Evolutionary conservation across 805 yeast genomes (phyloP), one percentile per base, ranked within the genome.

Genomic region (Osmozyma mogii): DNA sequence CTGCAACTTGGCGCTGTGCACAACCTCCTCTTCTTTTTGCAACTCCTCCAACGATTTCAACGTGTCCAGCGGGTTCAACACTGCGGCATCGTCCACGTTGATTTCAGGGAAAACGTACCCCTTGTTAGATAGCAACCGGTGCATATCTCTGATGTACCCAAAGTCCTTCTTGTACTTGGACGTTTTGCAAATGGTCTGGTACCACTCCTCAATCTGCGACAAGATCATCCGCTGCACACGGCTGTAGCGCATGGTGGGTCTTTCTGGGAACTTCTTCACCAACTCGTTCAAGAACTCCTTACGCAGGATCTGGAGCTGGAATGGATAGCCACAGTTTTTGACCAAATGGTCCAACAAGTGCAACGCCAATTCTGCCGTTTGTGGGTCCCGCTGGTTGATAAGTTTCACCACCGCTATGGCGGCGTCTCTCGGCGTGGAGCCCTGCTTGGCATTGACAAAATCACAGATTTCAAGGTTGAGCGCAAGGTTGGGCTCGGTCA

Each of bases 261-360:
- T 75, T 50, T 88, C 96, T 2, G 97, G 97, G 60, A 92, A 92
- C 52, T 84, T 63, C 47, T 84, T 82, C 15, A 92, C 98, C 48
- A 92, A 69, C 50, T 85, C 95, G 52, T 92, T 92, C 47, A 92
- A 67, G 45, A 92, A 92, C 53, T 89, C 97, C 56, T 92, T 88
- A 36, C 97, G 72, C 3, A 95, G 83, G 30, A 92, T 84, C 58
- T 92, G 98, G 27, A 92, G 66, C 43, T 92, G 98, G 59, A 92
- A 75, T 6, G 98, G 96, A 54, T 89, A 92, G 4, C 97, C 98
- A 61, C 99, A 92, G 62, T 92, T 92, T 60, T 92, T 92, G 30
- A 92, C 98, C 44, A 92, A 64, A 31, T 84, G 84, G 51, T 92
- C 99, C 37, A 92, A 69, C 29, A 84, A 59, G 2, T 87, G 72